Conservation (phyloP, 441 rosid species). For the Cnidoscolus chayamansa region DNA sequence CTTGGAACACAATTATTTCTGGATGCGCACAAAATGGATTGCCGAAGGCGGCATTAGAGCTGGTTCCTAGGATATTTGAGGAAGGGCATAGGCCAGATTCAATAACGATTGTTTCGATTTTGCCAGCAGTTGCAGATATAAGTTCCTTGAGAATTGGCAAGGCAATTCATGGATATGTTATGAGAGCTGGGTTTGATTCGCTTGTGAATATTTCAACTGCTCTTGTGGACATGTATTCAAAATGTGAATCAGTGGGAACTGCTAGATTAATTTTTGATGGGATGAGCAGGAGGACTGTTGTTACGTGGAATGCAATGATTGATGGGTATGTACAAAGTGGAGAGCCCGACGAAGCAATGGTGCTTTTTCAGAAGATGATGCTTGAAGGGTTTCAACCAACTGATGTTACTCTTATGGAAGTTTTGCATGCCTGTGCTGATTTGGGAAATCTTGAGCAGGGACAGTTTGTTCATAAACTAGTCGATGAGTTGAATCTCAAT, state of each 20-base stretch:
- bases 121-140: constrained; percentile 71
- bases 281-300: constrained; percentile 52
- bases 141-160: constrained; percentile 57
- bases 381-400: constrained; percentile 66
- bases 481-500: constrained; percentile 45
- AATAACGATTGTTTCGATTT: constrained; percentile 64
- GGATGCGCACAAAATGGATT: constrained; percentile 79
- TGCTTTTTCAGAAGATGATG: constrained; percentile 61
- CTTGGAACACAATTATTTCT: constrained; percentile 79
- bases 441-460: constrained; percentile 68
- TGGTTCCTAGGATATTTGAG: constrained; percentile 55
- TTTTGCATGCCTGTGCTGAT: constrained; percentile 77
- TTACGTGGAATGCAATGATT: constrained; percentile 84
- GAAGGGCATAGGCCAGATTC: constrained; percentile 64
- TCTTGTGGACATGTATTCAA: constrained; percentile 77
- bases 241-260: constrained; percentile 45
- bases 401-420: constrained; percentile 79
- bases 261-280: constrained; percentile 59
- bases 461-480: constrained; percentile 55
- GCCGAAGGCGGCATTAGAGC: constrained; percentile 48
- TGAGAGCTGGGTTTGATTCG: constrained; percentile 54
- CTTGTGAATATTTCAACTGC: constrained; percentile 68
- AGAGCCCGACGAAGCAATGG: constrained; percentile 48
- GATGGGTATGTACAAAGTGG: constrained; percentile 71
- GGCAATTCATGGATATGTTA: constrained; percentile 67